Base-by-base conservation (phyloP, 495 filamentous ascomycete genomes). In the Xylaria flabelliformis region DNA sequence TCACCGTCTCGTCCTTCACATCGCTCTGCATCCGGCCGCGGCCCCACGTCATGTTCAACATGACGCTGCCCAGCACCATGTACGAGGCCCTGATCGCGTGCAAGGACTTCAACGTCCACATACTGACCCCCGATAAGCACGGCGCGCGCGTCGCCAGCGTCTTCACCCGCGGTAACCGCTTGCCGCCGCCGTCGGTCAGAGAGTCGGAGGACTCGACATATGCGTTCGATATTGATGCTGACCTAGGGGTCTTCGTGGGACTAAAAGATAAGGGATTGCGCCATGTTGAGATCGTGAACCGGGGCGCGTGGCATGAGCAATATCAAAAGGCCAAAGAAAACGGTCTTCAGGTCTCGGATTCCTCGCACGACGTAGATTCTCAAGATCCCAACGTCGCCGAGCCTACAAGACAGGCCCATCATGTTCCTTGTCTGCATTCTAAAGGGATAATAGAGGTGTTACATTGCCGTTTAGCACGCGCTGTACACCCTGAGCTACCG, bases 1-100 rank as follows among this genome's bases (percentile, higher is more conserved):
- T 96, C 85, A 94, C 93, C 32, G 90, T 95, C 74, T 97, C 94
- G 24, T 94, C 92, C 15, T 92, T 97, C 83, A 94, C 88, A 24
- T 93, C 92, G 0, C 87, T 97, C 32, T 87, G 90, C 0, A 83
- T 96, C 1, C 70, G 76, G 15, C 93, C 93, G 0, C 74, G 82
- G 4, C 93, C 94, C 0, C 84, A 91, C 34, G 86, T 96, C 46
- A 90, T 90, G 44, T 95, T 97, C 87, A 97, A 97, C 75, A 86
- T 97, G 70, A 86, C 86, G 29, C 82, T 86, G 7, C 93, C 93
- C 12, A 93, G 91, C 41, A 87, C 87, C n/a, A 97, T 92, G 3
- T 82, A 90, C 46, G 83, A 85, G 70, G 91, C 92, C 0, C 84
- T 97, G 4, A 71, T 70, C 15, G 67, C 74, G 7, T 81, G 78